Evolutionary conservation across 495 filamentous ascomycete genomes (phyloP), one percentile per base, ranked within the genome.

Genomic region (Penicillium robsamsonii): DNA sequence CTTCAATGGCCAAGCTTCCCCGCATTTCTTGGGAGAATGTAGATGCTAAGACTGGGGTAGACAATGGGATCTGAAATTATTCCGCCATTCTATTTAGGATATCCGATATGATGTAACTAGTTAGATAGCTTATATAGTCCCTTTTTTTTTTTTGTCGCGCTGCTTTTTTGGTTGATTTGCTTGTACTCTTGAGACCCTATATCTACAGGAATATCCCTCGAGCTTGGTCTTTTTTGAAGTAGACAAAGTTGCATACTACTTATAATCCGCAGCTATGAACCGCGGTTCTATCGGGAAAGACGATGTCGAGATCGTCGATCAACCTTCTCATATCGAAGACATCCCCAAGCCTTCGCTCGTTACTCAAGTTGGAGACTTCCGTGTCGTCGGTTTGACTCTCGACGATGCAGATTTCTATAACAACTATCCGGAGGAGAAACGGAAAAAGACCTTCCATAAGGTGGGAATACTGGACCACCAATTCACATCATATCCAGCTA

Each of bases 301-400:
- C 1, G 58, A 60, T 38, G 42, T 60, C 24, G 58, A 60, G 42
- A 42, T 50, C 9, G 57, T 31, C 8, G 57, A 60, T 20, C 35
- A 41, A 20, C 35, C 53, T 31, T 43, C 58, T 27, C 58, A 60
- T 22, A 15, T 60, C 22, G 58, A 60, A 17, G 44, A 12, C 13
- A 33, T 60, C 15, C 53, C 53, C 2, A 60, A 60, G 20, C 46
- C 47, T 41, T 56, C 58, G 5, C 53, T 46, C 12, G 31, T 40
- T 11, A 52, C 55, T 15, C 47, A 57, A 22, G 40, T 57, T 30
- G 55, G 48, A 38, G 51, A 48, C 3, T 57, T 57, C 29, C 55
- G 55, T 22, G 55, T 57, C 6, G 55, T 57, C 12, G 55, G 55
- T n/a, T 31, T 57, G 47, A 57, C 55, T 2, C 41, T 48, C 10